Base-by-base conservation (phyloP, 2,329 filamentous ascomycete species). In the Acrodontium crateriforme region DNA sequence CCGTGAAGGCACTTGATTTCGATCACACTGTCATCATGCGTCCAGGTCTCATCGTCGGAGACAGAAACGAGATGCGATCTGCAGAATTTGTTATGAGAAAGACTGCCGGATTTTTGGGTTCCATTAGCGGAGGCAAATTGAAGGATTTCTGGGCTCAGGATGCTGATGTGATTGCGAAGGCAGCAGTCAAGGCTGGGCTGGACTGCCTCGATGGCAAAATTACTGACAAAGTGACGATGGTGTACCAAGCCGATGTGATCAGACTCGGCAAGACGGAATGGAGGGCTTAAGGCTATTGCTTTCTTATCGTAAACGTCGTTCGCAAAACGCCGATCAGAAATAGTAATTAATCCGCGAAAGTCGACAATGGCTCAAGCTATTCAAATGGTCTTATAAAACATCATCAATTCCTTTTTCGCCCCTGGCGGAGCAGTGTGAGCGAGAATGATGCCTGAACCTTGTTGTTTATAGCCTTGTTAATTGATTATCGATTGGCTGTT, bases 11-110 rank as follows among this genome's bases (percentile, higher is more conserved):
- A 22, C 56, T 87, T 3, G 75, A 61, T 4, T 93, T 93, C 47
- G 78, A 85, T 27, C 72, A 79, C 39, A 76, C 74, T 4, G 68
- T 93, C 30, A 76, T 94, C 29, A 26, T 77, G 21, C 55, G 74
- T 24, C 85, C 85, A 0, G 85, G 80, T 0, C 38, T 84, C 36
- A 79, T 94, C 41, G 53, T 84, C 2, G 85, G 85, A 3, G 51
- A 69, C 10, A 65, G 85, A 31, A 66, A 77, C 43, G 60, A 61
- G 28, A 65, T 78, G 28, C 28, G 47, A 12, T 50, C 64, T 0
- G 53, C 60, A 5, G 81, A 83, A 48, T 61, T 63, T 13, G 45
- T 71, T 4, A 4, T 75, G 1, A 60, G 69, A 40, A 59, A 56
- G 23, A 14, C 80, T 20, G 69, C 77, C 1, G 61, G 58, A 3